Evolutionary conservation across 2,329 filamentous ascomycete species (phyloP), one percentile per base, ranked within the genome.

Genomic region (Teratosphaeria zuluensis): DNA sequence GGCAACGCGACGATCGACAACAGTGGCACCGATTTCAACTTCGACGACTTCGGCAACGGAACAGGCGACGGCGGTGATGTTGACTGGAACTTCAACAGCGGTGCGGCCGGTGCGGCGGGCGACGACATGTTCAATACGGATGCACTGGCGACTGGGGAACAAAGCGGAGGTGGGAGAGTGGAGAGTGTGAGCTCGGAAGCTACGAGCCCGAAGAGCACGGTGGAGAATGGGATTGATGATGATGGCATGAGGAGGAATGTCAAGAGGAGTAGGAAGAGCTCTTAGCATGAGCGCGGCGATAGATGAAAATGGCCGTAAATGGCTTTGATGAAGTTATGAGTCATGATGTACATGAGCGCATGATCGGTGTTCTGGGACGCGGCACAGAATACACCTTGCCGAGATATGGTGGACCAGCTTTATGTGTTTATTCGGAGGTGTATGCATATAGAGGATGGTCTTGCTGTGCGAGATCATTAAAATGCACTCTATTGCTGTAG

Each of bases 141-240:
- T 19, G 16, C 52, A 12, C 48, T 53, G n/a, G 9, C 51, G 19
- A 30, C 21, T 9, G 30, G 16, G 46, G 14, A 56, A 56, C 53
- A 57, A 55, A 56, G 57, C 24, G 64, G 68, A 9, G 67, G 64
- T 3, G 68, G 72, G 11, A 66, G 64, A 12, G 68, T 77, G 2
- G 75, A 77, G 62, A 77, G 75, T 60, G 62, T 76, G 33, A 75
- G 71, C 54, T 75, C 73, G 51, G 70, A 68, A 42, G 72, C 69
- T 5, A 72, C 74, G 2, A 73, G 69, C 56, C 75, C 75, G 0
- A 66, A 63, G 48, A 24, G 30, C 14, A 59, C 54, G 16, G 38
- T 42, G 53, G 28, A 52, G 42, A 28, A 38, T 11, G 56, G 46
- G 54, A 21, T 33, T 3, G 63, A 58, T 21, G 59, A 48, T 14